Evolutionary conservation across 2,329 filamentous ascomycete genomes (phyloP).

Genomic region (Leptographium galeiforme): DNA sequence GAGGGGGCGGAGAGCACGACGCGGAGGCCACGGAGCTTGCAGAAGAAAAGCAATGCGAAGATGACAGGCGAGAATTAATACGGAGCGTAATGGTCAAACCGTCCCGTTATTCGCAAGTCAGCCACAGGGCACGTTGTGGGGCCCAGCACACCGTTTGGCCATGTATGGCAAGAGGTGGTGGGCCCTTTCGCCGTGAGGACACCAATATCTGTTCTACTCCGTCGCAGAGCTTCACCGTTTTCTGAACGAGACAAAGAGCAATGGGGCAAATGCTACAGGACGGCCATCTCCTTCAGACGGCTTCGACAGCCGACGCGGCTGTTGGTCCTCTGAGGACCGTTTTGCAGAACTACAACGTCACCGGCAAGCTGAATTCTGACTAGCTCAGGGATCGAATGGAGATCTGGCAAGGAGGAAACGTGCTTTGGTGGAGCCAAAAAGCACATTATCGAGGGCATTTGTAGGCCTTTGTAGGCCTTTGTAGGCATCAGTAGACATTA

Average conservation of each 20-base stretch:
- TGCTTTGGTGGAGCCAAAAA: not conserved
- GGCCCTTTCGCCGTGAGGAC: not conserved
- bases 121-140: not conserved
- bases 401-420: not conserved
- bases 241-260: too few species aligned
- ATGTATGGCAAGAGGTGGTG: not conserved
- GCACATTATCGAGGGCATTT: too few species aligned
- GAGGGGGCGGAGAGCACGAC: not conserved
- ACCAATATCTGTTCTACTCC: too few species aligned
- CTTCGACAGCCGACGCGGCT: too few species aligned
- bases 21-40: conserved; percentile 1
- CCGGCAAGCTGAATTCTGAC: not conserved
- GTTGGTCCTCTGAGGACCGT: too few species aligned
- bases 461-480: too few species aligned
- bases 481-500: too few species aligned
- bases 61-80: not conserved
- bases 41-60: not conserved
- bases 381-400: not conserved
- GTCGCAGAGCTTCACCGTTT: too few species aligned
- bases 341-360: not conserved
- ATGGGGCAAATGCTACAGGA: too few species aligned
- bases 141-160: not conserved
- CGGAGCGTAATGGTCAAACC: not conserved
- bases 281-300: too few species aligned
- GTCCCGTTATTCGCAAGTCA: not conserved